A percentile compares a stretch with the other conserved stretches of the same genome.
These are phyloP conservation scores for Saturnispora diversa DNA, from an alignment of 805 yeast species.

Conservation along the genomic window DNA sequence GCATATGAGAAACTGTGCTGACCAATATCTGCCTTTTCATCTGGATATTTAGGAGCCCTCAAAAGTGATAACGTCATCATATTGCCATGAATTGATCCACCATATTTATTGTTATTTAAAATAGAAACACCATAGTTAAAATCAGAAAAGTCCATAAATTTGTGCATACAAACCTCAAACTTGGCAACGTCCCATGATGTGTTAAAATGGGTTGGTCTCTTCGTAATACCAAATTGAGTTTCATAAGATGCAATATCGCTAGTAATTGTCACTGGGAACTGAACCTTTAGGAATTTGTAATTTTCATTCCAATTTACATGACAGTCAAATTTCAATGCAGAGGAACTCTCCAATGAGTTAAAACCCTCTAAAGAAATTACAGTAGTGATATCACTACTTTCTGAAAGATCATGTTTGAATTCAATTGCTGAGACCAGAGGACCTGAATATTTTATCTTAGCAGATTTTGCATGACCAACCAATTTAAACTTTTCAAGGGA, in stretches of 20 bases:
- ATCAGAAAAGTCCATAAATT: conserved; percentile 88
- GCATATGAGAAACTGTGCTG: conserved; percentile 76
- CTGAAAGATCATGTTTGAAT: conserved; percentile 53
- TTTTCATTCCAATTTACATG: conserved; percentile 81
- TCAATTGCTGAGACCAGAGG: conserved; percentile 57
- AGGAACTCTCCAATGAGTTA: conserved; percentile 27
- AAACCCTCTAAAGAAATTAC: conserved; percentile 61
- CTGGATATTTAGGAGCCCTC: conserved; percentile 92
- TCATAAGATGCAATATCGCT: conserved; percentile 79
- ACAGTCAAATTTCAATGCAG: conserved; percentile 45
- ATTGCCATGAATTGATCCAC: conserved; percentile 91
- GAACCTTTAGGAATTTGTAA: conserved; percentile 85
- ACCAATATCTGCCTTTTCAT: conserved; percentile 92
- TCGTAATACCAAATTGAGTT: conserved; percentile 88
- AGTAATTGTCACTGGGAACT: conserved; percentile 82
- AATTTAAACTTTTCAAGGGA: conserved; percentile 66
- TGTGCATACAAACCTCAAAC: conserved; percentile 92
- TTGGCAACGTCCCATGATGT: conserved; percentile 96
- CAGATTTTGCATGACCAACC: conserved; percentile 34
- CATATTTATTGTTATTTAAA: conserved; percentile 80
- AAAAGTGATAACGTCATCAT: conserved; percentile 76
- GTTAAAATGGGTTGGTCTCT: conserved; percentile 89
- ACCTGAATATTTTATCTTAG: conserved; percentile 38
- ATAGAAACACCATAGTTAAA: conserved; percentile 79
- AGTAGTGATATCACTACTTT: conserved; percentile 51